phyloP scores from a whole-genome alignment of 345 rosid species.

The Citrus reticulata region DNA sequence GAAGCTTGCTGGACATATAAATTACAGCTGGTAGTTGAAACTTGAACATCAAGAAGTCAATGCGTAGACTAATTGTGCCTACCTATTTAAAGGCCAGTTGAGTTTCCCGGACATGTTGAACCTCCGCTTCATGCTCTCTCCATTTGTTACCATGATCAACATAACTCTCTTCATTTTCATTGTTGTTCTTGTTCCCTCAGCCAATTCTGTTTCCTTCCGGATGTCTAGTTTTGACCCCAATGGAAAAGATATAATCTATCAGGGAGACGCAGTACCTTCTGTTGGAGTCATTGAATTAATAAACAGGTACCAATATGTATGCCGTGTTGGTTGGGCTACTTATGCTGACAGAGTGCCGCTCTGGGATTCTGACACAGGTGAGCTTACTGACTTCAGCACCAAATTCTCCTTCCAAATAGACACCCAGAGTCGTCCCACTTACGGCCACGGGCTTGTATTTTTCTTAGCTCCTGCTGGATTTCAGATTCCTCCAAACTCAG shows the following conservation, averaged over 20 bases:
- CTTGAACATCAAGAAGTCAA: background rate
- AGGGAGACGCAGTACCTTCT: slow-evolving; percentile 21
- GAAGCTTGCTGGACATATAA: background rate
- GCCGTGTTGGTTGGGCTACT: slow-evolving; percentile 23
- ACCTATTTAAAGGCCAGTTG: background rate
- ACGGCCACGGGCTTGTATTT: slow-evolving; percentile 26
- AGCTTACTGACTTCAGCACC: slow-evolving; percentile 27
- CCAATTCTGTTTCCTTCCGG: slow-evolving; percentile 10
- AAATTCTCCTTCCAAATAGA: slow-evolving; percentile 21
- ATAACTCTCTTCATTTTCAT: background rate
- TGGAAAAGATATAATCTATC: background rate
- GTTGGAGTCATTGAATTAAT: slow-evolving; percentile 18
- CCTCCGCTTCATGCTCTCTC: background rate
- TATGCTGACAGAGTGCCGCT: slow-evolving; percentile 15
- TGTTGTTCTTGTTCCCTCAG: background rate
- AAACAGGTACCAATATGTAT: slow-evolving; percentile 2
- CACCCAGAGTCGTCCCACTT: background rate
- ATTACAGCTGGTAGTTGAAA: background rate
- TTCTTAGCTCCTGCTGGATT: slow-evolving; percentile 25
- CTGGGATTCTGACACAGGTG: slow-evolving; percentile 19
- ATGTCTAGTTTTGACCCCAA: slow-evolving; percentile 9
- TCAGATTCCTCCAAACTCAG: slow-evolving; percentile 25
- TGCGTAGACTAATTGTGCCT: background rate
- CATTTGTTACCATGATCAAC: background rate
- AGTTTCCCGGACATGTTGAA: too few relatives aligned